Percentiles rank a stretch among this genome's conserved stretches.
phyloP scores from a whole-genome alignment of 495 filamentous ascomycete species.

The Arthonia radiata region DNA sequence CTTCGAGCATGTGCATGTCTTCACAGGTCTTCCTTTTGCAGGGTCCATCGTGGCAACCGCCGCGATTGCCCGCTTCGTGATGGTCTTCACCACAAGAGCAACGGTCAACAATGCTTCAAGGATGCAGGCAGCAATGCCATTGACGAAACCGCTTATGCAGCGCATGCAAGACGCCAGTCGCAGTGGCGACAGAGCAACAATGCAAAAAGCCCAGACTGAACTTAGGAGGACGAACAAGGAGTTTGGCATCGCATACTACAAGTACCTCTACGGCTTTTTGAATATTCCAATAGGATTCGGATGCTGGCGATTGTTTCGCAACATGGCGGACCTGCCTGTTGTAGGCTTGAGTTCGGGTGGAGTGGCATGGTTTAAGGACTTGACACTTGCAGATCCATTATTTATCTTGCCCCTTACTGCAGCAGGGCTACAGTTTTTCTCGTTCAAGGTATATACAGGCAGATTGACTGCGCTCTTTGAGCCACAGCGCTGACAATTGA shows the following conservation, averaged over 20 bases:
- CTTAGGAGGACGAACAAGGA: slow-evolving; percentile 21
- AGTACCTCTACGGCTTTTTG: slow-evolving; percentile 29
- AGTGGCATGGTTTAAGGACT: slow-evolving; percentile 50
- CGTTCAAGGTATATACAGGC: slow-evolving; percentile 28
- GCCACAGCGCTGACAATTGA: slow-evolving; percentile 4
- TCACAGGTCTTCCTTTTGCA: slow-evolving; percentile 56
- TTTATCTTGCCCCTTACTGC: slow-evolving; percentile 41
- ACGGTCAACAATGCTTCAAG: slow-evolving; percentile 33
- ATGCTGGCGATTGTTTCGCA: slow-evolving; percentile 48
- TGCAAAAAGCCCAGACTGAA: slow-evolving; percentile 20
- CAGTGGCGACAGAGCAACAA: slow-evolving; percentile 18
- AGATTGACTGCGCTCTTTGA: not conserved
- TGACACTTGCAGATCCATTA: slow-evolving; percentile 54
- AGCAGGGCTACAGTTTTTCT: slow-evolving; percentile 22
- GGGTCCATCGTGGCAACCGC: slow-evolving; percentile 39
- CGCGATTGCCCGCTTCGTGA: slow-evolving; percentile 30
- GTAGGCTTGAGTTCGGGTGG: slow-evolving; percentile 48
- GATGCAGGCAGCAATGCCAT: slow-evolving; percentile 20
- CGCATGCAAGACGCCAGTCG: slow-evolving; percentile 19
- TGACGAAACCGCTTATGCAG: slow-evolving; percentile 23
- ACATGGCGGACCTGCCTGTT: slow-evolving; percentile 55
- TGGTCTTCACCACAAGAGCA: slow-evolving; percentile 38
- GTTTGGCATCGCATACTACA: slow-evolving; percentile 27
- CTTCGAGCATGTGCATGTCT: slow-evolving; percentile 64
- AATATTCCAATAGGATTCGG: slow-evolving; percentile 55